These are phyloP conservation scores for Mucor mucedo DNA, from an alignment of 371 early-diverging fungal species.

Conservation along the genomic window DNA sequence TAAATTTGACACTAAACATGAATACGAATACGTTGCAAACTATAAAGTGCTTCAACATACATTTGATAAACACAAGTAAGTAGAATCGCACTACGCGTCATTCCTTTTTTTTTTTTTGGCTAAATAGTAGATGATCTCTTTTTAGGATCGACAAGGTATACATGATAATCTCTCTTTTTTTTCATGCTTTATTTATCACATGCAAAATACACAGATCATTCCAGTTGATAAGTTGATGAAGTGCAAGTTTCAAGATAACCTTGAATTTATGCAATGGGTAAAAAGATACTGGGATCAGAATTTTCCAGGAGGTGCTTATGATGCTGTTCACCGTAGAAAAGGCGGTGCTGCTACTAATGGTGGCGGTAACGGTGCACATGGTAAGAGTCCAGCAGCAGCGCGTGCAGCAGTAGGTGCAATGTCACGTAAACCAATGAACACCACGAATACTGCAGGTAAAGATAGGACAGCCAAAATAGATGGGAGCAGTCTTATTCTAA, in stretches of 20 bases:
- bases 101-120: background rate
- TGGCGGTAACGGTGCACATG: too few relatives aligned
- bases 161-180: background rate
- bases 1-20: conserved; percentile 90
- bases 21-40: conserved; percentile 91
- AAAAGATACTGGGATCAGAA: conserved; percentile 87
- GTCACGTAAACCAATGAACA: background rate
- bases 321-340: conserved; percentile 80
- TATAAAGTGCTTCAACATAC: conserved; percentile 87
- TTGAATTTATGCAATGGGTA: conserved; percentile 95
- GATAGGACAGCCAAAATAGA: background rate
- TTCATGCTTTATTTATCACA: background rate
- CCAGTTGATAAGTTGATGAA: conserved; percentile 81
- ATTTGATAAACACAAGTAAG: conserved; percentile 81
- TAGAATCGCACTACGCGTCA: background rate
- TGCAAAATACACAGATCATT: background rate
- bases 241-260: conserved; percentile 94
- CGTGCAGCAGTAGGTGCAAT: conserved; percentile 23
- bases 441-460: conserved; percentile 18
- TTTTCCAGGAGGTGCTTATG: conserved; percentile 82
- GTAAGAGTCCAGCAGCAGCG: conserved; percentile 14
- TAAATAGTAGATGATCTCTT: background rate
- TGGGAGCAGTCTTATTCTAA: background rate
- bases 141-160: conserved; percentile 53
- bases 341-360: conserved; percentile 62